Percentiles rank a stretch among this genome's conserved stretches.
These are phyloP conservation scores for Diaporthe helianthi DNA, from an alignment of 2,329 filamentous ascomycete species.

Conservation along the genomic window DNA sequence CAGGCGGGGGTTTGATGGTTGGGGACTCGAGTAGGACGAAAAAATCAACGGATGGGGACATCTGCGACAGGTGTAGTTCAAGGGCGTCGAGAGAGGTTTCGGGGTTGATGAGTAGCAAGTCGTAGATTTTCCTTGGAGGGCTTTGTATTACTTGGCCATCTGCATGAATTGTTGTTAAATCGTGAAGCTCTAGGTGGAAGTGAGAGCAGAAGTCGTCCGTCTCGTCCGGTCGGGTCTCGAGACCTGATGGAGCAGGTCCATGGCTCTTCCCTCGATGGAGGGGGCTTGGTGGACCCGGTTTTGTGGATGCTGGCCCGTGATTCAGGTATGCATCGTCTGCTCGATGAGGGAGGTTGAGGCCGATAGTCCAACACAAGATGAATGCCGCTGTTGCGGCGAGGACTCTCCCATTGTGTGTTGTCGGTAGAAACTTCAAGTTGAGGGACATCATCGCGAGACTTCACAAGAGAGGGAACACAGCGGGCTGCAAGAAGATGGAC, in stretches of 20 bases:
- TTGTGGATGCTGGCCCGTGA: neutral
- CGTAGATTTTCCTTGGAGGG: constrained; percentile 35
- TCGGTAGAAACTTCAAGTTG: constrained; percentile 25
- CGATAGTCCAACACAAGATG: constrained; percentile 27
- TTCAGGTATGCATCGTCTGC: neutral
- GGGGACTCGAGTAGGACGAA: constrained; percentile 51
- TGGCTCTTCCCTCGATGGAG: neutral
- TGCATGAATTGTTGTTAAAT: neutral
- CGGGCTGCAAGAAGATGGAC: neutral
- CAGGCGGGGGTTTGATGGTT: neutral
- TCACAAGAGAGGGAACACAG: neutral
- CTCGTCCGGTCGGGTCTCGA: neutral
- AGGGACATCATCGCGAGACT: constrained; percentile 20
- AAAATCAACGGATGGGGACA: constrained; percentile 49
- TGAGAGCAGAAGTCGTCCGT: constrained; percentile 25
- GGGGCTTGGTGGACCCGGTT: neutral
- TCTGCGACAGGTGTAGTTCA: constrained; percentile 35
- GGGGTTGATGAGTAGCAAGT: constrained; percentile 36
- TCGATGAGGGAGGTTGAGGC: constrained; percentile 15
- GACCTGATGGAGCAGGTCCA: neutral
- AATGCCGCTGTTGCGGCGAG: constrained; percentile 20
- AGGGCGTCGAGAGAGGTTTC: constrained; percentile 34
- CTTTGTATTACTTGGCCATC: constrained; percentile 45
- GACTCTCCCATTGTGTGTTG: constrained; percentile 11
- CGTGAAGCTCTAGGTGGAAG: constrained; percentile 26